Base-by-base conservation (phyloP, 257 asterid genomes). In the Dorcoceras hygrometricum region DNA sequence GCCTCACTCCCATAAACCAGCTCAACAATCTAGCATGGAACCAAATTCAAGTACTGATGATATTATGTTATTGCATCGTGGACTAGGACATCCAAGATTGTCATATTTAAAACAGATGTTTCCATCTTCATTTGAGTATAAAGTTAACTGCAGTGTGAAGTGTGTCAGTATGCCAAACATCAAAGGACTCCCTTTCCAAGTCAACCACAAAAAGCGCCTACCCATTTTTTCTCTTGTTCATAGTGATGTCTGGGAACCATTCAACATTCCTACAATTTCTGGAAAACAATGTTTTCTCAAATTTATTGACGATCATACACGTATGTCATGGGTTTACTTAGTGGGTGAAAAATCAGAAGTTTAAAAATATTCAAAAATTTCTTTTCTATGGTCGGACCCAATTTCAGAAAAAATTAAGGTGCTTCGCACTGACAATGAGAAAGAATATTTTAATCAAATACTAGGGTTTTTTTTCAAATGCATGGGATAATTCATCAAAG, bases 71-170 rank as follows among this genome's bases (percentile, higher is more conserved):
- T 26, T 26, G 4, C 29, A 26, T 1, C 29, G 29, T 26, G 4
- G 29, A 26, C 29, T 26, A 24, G 68, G 70, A 53, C 62, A n/a
- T n/a, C n/a, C n/a, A n/a, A n/a, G n/a, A n/a, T 71, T 29, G 34
- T 2, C 34, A 29, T 29, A 29, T 29, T 29, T 29, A 2, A 3
- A 29, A 29, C 34, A 29, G 3, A 0, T 29, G 34, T 29, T 29
- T 29, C 34, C 5, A 29, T 1, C 7, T 29, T 29, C 5, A 29
- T 29, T 29, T 29, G 5, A 3, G 7, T 2, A 29, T 29, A 29
- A 29, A 29, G 5, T 4, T 29, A 4, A 29, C 3, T 36, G 10
- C 48, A 36, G 3, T 36, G 48, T 11, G 5, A 36, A 36, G 48
- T 2, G 48, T 36, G 43, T 36, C 48, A 36, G 12, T 12, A 10